Evolutionary conservation across 345 rosid genomes (phyloP), one percentile per base, ranked within the genome.

Genomic region (Mercurialis annua): DNA sequence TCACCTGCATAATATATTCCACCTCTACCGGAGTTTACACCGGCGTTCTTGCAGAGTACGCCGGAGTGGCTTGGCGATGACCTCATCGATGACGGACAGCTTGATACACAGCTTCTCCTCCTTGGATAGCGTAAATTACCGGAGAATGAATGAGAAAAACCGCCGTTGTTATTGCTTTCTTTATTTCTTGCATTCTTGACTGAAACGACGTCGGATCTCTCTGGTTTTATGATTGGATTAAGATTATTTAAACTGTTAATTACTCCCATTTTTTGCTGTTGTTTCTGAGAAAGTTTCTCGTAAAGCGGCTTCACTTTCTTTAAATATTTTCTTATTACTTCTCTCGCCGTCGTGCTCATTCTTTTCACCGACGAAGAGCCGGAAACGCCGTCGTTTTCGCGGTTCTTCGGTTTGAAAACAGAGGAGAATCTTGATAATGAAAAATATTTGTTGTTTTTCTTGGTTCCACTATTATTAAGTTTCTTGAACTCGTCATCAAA

Each of bases 21-120:
- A 14, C 79, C 75, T 1, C 63, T 31, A 0, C 59, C 56, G 21
- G 58, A n/a, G 49, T 78, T 72, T 21, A 69, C 21, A 7, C 77
- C 73, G 0, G 78, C 92, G 10, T 70, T 74, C 33, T 83, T 78
- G 33, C 78, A 69, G 34, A 89, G 84, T 12, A 86, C 87, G 4
- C 98, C 97, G 20, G 98, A 93, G 74, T 90, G 97, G 61, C 85
- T 90, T 24, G 98, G 98, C 6, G 96, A 90, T 6, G 96, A 92
- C 51, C 91, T 74, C 87, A 87, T 90, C 23, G 98, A 89, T 5
- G 98, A 89, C 5, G 96, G 94, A 66, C 94, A 88, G 86, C 96
- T 90, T 2, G 92, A 83, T 3, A 83, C 76, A 59, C 86, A 81
- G 76, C 84, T 71, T 76, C 81, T 85, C 68, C 84, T 83, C 71